These are phyloP conservation scores for Tulasnella sp. DNA, from an alignment of 768 basidiomycete genomes.

Conservation along the genomic window DNA sequence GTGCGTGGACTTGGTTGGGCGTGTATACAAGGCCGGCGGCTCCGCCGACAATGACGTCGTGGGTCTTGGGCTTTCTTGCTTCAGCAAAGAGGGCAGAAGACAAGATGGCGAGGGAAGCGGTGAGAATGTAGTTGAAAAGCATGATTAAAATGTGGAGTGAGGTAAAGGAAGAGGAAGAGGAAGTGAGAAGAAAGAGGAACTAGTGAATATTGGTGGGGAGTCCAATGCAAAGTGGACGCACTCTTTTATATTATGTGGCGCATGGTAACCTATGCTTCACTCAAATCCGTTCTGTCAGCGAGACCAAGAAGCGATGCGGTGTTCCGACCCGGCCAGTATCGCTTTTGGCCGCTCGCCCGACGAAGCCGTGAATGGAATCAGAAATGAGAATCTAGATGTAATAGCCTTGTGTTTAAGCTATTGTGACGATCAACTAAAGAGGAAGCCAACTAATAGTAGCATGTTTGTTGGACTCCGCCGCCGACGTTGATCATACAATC, in stretches of 20 bases:
- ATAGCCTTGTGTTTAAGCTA: neutral
- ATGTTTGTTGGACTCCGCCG: neutral
- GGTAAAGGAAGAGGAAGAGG: neutral
- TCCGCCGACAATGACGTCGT: slow-evolving; percentile 17
- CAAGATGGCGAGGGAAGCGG: neutral
- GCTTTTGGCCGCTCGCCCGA: neutral
- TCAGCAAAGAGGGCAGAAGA: neutral
- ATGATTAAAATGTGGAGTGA: neutral
- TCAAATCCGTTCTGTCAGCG: too few species aligned
- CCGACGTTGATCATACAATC: too few species aligned
- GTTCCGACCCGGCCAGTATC: neutral
- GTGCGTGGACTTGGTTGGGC: neutral
- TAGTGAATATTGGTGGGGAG: neutral
- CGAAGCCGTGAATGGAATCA: neutral
- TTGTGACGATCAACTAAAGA: neutral
- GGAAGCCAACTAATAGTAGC: neutral
- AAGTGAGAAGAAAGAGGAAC: neutral
- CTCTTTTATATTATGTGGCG: neutral
- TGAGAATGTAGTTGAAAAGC: neutral
- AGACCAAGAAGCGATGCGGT: neutral
- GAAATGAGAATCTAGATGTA: neutral
- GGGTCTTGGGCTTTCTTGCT: neutral
- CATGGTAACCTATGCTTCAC: neutral
- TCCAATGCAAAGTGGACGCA: neutral
- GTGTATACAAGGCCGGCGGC: slow-evolving; percentile 16